These are phyloP conservation scores for Talaromyces sp. DNA, from an alignment of 2,329 filamentous ascomycete genomes.

Conservation along the genomic window DNA sequence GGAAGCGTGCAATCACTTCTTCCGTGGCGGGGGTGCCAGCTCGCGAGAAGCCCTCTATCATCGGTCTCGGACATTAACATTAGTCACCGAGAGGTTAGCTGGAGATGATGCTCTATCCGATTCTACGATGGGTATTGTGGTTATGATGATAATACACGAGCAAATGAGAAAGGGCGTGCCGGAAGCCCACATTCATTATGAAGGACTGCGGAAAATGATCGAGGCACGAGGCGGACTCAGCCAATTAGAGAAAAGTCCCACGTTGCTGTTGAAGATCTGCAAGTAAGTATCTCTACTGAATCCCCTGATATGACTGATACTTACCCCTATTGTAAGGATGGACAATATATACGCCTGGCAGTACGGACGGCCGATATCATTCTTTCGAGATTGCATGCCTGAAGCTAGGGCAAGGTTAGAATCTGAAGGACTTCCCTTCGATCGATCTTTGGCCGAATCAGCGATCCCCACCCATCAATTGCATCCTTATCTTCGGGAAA, in stretches of 20 bases:
- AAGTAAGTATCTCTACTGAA: neutral
- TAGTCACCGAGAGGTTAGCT: slow-evolving; percentile 2
- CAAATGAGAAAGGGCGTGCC: slow-evolving; percentile 1
- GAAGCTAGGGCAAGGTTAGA: neutral
- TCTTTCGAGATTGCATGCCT: slow-evolving; percentile 7
- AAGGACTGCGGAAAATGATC: slow-evolving; percentile 3
- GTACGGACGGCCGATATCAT: slow-evolving; percentile 5
- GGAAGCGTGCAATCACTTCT: slow-evolving; percentile 4
- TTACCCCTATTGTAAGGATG: neutral
- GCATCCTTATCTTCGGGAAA: neutral
- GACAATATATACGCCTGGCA: slow-evolving; percentile 11
- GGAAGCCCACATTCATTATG: slow-evolving; percentile 9
- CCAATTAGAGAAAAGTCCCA: slow-evolving; percentile 2
- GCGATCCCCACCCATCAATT: neutral
- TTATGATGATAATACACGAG: slow-evolving; percentile 12
- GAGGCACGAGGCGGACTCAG: slow-evolving; percentile 7
- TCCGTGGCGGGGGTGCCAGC: neutral
- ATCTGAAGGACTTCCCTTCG: slow-evolving; percentile 3
- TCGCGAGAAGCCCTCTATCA: slow-evolving; percentile 6
- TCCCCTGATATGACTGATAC: neutral
- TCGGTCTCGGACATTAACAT: slow-evolving; percentile 4
- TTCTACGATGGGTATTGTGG: slow-evolving; percentile 7
- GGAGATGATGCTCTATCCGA: slow-evolving; percentile 9
- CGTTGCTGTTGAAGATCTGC: slow-evolving; percentile 9
- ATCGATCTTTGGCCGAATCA: neutral